phyloP scores from a whole-genome alignment of 2,329 filamentous ascomycete species.

The Colletotrichum graminicola region DNA sequence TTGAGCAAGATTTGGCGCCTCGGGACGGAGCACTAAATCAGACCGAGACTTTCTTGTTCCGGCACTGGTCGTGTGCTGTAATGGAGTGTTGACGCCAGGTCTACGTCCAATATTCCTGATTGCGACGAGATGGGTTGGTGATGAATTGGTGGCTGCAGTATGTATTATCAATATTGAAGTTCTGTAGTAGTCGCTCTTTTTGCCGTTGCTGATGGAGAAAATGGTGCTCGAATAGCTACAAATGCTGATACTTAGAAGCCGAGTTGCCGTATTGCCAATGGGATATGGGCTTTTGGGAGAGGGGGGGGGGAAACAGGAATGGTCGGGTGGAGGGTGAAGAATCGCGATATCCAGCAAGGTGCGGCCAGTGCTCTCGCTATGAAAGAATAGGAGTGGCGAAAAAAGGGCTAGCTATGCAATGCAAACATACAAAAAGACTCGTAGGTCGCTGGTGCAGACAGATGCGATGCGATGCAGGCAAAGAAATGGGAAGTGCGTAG shows the following conservation, averaged over 20 bases:
- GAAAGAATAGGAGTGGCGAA: not conserved
- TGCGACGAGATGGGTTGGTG: not conserved
- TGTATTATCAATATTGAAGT: conserved; percentile 26
- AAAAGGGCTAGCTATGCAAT: not conserved
- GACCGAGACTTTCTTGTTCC: conserved; percentile 7
- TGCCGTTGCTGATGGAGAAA: not conserved
- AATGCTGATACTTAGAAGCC: too few species aligned
- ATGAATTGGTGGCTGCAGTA: not conserved
- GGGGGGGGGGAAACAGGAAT: conserved; percentile 1
- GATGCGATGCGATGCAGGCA: conserved; percentile 40
- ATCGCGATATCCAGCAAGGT: not conserved
- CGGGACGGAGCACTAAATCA: conserved; percentile 20
- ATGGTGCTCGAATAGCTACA: too few species aligned
- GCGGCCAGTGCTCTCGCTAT: not conserved
- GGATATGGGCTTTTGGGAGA: not conserved
- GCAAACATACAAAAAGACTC: not conserved
- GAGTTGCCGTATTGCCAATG: too few species aligned
- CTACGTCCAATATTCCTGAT: conserved; percentile 22
- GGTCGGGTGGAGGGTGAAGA: not conserved
- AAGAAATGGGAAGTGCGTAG: conserved; percentile 16
- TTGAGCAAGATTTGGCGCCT: conserved; percentile 17
- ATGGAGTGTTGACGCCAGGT: conserved; percentile 39
- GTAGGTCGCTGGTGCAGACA: conserved; percentile 6
- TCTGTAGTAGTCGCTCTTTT: not conserved
- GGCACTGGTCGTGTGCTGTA: conserved; percentile 6